Base-by-base conservation (phyloP, 192 early-diverging fungal species). In the Borealophlyctis nickersoniae region DNA sequence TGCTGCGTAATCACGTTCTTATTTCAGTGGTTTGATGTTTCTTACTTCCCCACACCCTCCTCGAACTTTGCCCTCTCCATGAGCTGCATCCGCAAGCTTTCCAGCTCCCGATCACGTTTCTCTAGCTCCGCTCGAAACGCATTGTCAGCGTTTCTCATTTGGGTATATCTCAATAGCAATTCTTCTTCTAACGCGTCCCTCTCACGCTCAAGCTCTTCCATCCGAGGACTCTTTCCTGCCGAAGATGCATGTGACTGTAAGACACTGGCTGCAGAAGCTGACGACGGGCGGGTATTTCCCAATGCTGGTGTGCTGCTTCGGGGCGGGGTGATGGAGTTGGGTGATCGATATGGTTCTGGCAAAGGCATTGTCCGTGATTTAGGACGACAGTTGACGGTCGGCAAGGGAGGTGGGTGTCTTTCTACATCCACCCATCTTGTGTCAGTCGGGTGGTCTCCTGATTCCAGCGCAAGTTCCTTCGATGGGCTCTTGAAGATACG, bases 181-280 rank as follows among this genome's bases (percentile, higher is more conserved):
- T 58, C 57, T 2, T 58, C 28, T 24, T 58, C 57, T 24, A 58
- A 58, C 22, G 24, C 57, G 33, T 58, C 57, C 19, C 57, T 24
- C 14, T 58, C 57, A 24, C 57, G 23, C 28, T 58, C 53, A 16
- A 55, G 26, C 53, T 55, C 9, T 7, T 45, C 19, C 9, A 45
- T 45, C 39, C 39, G 7, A 7, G 39, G 39, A 45, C 39, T 45
- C n/a, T n/a, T n/a, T n/a, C n/a, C n/a, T n/a, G n/a, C n/a, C n/a
- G n/a, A n/a, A n/a, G n/a, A n/a, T n/a, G n/a, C n/a, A n/a, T n/a
- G n/a, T n/a, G n/a, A n/a, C 39, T 7, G 9, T 19, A 45, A 45
- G 7, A 13, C 9, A 19, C 9, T 13, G 19, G 39, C 19, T 19
- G 19, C 39, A 19, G 39, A 45, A 7, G 39, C 9, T 13, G 39